Base-by-base conservation (phyloP, 495 filamentous ascomycete genomes). In the Sphaerosporella brunnea region DNA sequence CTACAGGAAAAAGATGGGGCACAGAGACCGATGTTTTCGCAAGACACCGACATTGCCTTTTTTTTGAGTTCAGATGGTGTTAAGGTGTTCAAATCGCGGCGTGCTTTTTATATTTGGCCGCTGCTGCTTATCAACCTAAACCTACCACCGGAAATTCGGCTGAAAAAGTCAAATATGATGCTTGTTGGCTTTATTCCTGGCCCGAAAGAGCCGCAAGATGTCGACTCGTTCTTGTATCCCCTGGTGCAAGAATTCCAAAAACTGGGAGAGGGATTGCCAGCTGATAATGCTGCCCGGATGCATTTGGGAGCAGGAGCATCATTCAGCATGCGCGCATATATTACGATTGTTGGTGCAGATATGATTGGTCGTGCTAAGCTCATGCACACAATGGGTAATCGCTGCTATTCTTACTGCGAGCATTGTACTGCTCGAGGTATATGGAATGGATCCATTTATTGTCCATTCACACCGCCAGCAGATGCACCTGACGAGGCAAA, bases 151-250 rank as follows among this genome's bases (percentile, higher is more conserved):
- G 25, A 18, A 1, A 23, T 47, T 13, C 13, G 42, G 5, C 4
- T 32, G 1, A 38, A 25, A 9, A 13, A 50, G 2, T 26, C 47
- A 11, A 54, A 54, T 37, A 0, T 47, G 3, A 18, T 51, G 0
- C 35, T 42, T 18, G 10, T 30, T 9, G 42, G 48, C 0, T 46
- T 54, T 15, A 38, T 51, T 5, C 48, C 52, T 10, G 48, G 52
- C 0, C 52, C 48, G 16, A 51, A 51, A 19, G 9, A 30, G 0
- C 52, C 52, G 19, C 51, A 41, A 9, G 42, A 51, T 21, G 25
- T 51, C 1, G 28, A 47, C 30, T 36, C 42, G 0, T 48, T 54
- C 19, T 13, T 54, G 0, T 45, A 36, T 5, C 43, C 52, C 9
- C 10, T 54, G 11, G 10, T 54, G 3, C 38, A 30, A 3, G 26